Base-by-base conservation (phyloP, 305 asterid genomes). In the Fraxinus latifolia region DNA sequence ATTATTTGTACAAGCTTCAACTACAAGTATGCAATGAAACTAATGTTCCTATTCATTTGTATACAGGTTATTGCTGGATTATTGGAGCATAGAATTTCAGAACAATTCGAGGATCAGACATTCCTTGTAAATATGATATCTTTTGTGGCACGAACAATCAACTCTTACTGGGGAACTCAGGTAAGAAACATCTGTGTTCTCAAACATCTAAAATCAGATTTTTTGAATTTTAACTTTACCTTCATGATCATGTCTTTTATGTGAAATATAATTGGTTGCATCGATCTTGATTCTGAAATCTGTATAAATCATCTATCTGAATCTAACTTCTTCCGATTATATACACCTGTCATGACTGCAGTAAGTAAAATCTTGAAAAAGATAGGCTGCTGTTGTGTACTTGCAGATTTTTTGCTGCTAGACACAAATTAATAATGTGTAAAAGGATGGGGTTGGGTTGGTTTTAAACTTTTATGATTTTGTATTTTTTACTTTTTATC, bases 111-210 rank as follows among this genome's bases (percentile, higher is more conserved):
- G 1, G 92, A 92, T 86, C 97, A 93, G 83, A 82, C 89, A 50
- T 87, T 95, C 42, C 87, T 95, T 78, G 97, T 95, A 81, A 95
- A 93, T 85, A 74, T 88, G 89, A 86, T 95, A 77, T 95, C 98
- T 74, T 93, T 95, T 79, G 93, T 94, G 85, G 88, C 89, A 86
- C 93, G 98, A 78, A 94, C 97, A 78, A 80, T 93, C 87, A 95
- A 95, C 91, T 95, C 99, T 84, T 95, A 95, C 79, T 95, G 92
- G 94, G 99, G 98, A 86, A 95, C 98, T 72, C 98, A 92, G 97
- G 99, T 91, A 12, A 86, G 91, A 47, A 75, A 29, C 60, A 23
- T 17, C 50, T 25, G 25, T 31, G 44, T 73, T 74, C 67, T 80
- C 27, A 27, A 62, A 72, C 17, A 29, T 47, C 78, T 60, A 42